Percentiles rank a stretch among this genome's conserved stretches.
Evolutionary conservation across 1,284 basidiomycete species (phyloP).

Genomic region (Tilletia caries): DNA sequence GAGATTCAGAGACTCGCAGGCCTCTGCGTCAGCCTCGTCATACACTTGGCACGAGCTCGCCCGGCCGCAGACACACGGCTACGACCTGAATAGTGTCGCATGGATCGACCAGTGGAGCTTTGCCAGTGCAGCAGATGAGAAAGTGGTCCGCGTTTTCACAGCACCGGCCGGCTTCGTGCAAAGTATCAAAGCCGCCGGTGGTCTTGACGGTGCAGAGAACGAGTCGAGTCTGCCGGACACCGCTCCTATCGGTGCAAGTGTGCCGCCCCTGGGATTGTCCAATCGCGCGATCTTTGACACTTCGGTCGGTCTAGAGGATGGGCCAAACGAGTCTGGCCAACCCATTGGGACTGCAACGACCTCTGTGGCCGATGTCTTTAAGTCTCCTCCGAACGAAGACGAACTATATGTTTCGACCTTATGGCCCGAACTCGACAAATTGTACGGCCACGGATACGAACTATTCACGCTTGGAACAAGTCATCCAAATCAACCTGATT

Average conservation of each 20-base stretch:
- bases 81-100: conserved; percentile 39
- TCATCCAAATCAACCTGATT: conserved; percentile 17
- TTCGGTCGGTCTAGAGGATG: conserved; percentile 15
- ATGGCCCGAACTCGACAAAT: conserved; percentile 94
- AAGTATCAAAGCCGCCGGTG: conserved; percentile 4
- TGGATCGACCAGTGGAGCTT: conserved; percentile 48
- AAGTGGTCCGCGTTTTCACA: conserved; percentile 49
- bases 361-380: conserved; percentile 26
- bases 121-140: conserved; percentile 51
- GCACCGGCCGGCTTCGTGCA: conserved; percentile 46
- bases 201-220: conserved; percentile 5
- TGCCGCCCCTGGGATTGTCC: conserved; percentile 48
- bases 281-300: conserved; percentile 42
- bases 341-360: conserved; percentile 29
- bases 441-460: conserved; percentile 98
- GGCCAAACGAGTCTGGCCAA: conserved; percentile 29
- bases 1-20: conserved; percentile 7
- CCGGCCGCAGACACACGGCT: conserved; percentile 51
- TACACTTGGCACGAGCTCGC: conserved; percentile 50
- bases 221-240: neutral
- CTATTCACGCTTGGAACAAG: conserved; percentile 56
- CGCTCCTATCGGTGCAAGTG: conserved; percentile 32
- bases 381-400: conserved; percentile 59
- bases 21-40: neutral
- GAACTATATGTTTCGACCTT: conserved; percentile 76